Evolutionary conservation across 2,329 filamentous ascomycete genomes (phyloP).

Genomic region (Hypocrella siamensis): DNA sequence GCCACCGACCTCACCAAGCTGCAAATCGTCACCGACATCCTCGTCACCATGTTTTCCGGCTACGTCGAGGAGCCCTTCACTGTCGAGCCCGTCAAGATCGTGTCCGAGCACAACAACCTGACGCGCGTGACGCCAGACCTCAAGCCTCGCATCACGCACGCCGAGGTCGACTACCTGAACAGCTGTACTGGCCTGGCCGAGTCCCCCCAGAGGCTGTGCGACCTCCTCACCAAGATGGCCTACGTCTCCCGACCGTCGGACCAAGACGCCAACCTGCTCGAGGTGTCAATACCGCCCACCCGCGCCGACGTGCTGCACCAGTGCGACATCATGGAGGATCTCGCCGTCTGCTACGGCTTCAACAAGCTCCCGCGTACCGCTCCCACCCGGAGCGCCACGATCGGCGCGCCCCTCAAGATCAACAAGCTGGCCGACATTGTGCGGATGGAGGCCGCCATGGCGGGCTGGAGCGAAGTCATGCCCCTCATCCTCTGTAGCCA

Average conservation of each 20-base stretch:
- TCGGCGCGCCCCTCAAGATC: conserved; percentile 74
- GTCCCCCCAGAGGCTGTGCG: conserved; percentile 58
- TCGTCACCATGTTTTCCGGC: conserved; percentile 92
- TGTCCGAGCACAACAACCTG: conserved; percentile 80
- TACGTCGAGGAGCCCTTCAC: conserved; percentile 84
- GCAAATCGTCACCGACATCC: conserved; percentile 87
- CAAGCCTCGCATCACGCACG: conserved; percentile 58
- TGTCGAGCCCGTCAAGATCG: conserved; percentile 82
- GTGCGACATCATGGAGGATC: conserved; percentile 97
- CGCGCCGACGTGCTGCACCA: conserved; percentile 91
- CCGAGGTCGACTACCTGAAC: conserved; percentile 88
- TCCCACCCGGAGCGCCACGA: conserved; percentile 70
- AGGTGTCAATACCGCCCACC: conserved; percentile 74
- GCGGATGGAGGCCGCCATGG: conserved; percentile 76
- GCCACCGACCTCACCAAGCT: conserved; percentile 93
- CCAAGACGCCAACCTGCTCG: conserved; percentile 53
- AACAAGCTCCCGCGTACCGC: conserved; percentile 84
- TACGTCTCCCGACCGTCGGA: conserved; percentile 64
- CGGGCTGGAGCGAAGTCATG: conserved; percentile 93
- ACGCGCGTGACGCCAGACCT: conserved; percentile 71
- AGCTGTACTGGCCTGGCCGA: conserved; percentile 73
- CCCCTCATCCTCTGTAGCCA: conserved; percentile 93
- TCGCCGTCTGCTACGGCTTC: conserved; percentile 93
- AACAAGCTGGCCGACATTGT: conserved; percentile 94
- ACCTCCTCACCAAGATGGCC: conserved; percentile 77